These are phyloP conservation scores for Lentinula edodes DNA, from an alignment of 768 basidiomycete species.

Conservation along the genomic window DNA sequence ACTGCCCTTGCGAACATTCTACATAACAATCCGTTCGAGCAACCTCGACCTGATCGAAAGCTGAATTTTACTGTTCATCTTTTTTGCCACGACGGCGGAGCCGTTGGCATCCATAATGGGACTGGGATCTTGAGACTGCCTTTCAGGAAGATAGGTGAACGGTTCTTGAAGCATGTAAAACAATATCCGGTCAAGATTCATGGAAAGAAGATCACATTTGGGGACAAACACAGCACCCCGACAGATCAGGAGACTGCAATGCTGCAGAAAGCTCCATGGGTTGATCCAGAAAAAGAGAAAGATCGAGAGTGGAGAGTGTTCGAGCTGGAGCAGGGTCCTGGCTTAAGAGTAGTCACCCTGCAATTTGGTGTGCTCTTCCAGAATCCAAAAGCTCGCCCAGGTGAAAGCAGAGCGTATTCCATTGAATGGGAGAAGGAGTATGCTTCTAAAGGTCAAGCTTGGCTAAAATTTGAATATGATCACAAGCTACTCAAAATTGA, in stretches of 20 bases:
- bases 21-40: constrained; percentile 48
- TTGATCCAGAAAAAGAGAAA: constrained; percentile 49
- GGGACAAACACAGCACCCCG: constrained; percentile 9
- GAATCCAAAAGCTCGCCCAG: constrained; percentile 16
- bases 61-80: constrained; percentile 62
- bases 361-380: constrained; percentile 65
- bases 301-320: constrained; percentile 38
- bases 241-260: constrained; percentile 20
- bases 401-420: constrained; percentile 43
- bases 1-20: constrained; percentile 49
- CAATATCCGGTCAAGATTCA: constrained; percentile 35
- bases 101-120: constrained; percentile 47
- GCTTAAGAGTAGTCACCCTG: constrained; percentile 51
- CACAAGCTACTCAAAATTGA: constrained; percentile 60
- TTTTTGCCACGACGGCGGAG: constrained; percentile 39
- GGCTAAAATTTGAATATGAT: constrained; percentile 61
- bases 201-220: constrained; percentile 36
- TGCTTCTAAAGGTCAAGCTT: constrained; percentile 37
- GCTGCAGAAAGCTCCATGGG: constrained; percentile 50
- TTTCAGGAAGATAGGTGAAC: constrained; percentile 28
- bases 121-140: constrained; percentile 37
- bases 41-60: constrained; percentile 24
- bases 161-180: constrained; percentile 39
- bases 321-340: constrained; percentile 30
- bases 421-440: constrained; percentile 64